phyloP scores from a whole-genome alignment of 495 filamentous ascomycete genomes.

The Neurospora africana region DNA sequence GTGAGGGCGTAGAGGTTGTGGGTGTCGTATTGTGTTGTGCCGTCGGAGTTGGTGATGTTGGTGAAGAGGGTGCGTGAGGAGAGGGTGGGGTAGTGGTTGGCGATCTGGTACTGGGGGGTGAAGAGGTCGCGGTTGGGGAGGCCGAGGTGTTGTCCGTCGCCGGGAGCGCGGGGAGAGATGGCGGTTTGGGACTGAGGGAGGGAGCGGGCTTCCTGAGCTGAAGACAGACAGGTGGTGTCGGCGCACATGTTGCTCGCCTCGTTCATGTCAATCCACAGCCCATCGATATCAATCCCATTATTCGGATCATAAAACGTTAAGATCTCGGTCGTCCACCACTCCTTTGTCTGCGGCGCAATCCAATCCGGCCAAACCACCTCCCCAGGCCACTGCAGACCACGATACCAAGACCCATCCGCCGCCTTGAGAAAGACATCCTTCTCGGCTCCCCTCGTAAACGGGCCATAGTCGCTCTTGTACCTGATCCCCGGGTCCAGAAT shows the following conservation, averaged over 20 bases:
- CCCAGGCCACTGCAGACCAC: slow-evolving; percentile 79
- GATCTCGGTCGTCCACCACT: slow-evolving; percentile 72
- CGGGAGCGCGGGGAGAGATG: background rate
- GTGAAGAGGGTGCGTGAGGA: slow-evolving; percentile 63
- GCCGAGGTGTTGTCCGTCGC: slow-evolving; percentile 28
- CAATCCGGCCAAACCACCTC: slow-evolving; percentile 76
- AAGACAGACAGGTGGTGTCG: slow-evolving; percentile 2
- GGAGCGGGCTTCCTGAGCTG: background rate
- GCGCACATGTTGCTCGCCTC: slow-evolving; percentile 21
- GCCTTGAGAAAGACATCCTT: slow-evolving; percentile 54
- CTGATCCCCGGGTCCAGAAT: slow-evolving; percentile 82
- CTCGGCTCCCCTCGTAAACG: slow-evolving; percentile 51
- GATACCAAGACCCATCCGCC: slow-evolving; percentile 54
- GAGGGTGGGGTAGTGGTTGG: slow-evolving; percentile 55
- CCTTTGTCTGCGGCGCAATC: slow-evolving; percentile 56
- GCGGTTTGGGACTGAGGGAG: background rate
- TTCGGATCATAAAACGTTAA: slow-evolving; percentile 51
- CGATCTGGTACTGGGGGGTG: slow-evolving; percentile 60
- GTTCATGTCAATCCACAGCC: slow-evolving; percentile 83
- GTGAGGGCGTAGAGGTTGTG: slow-evolving; percentile 83
- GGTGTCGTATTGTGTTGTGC: slow-evolving; percentile 60
- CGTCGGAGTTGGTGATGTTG: slow-evolving; percentile 62
- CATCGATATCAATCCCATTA: slow-evolving; percentile 70
- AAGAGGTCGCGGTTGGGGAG: slow-evolving; percentile 56
- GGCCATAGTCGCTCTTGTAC: slow-evolving; percentile 47